phyloP scores from a whole-genome alignment of 768 basidiomycete species.

The Hemileccinum impolitum region DNA sequence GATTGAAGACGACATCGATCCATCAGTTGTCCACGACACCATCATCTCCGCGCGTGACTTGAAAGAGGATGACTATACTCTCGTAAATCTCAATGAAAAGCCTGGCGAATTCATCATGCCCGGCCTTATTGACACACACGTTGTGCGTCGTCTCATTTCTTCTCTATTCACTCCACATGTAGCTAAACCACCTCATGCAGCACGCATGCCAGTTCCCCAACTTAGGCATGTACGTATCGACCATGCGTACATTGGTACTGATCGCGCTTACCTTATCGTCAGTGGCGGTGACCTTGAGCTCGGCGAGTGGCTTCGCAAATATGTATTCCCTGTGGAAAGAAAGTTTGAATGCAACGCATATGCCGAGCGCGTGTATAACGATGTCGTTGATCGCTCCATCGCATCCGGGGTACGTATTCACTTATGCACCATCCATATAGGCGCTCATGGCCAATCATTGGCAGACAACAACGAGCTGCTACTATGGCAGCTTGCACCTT shows the following conservation, averaged over 20 bases:
- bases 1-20: slow-evolving; percentile 59
- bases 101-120: slow-evolving; percentile 75
- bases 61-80: slow-evolving; percentile 9
- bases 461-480: slow-evolving; percentile 89
- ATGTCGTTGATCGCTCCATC: slow-evolving; percentile 69
- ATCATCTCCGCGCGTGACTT: slow-evolving; percentile 54
- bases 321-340: slow-evolving; percentile 84
- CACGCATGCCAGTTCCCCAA: slow-evolving; percentile 43
- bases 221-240: slow-evolving; percentile 32
- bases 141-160: slow-evolving; percentile 61
- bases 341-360: slow-evolving; percentile 22
- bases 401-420: slow-evolving; percentile 65
- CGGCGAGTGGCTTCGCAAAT: slow-evolving; percentile 79
- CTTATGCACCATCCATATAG: neutral
- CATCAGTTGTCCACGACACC: slow-evolving; percentile 44
- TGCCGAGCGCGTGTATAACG: slow-evolving; percentile 63
- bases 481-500: slow-evolving; percentile 81
- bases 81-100: slow-evolving; percentile 35
- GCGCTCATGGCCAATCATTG: too few species aligned
- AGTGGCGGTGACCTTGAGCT: slow-evolving; percentile 86
- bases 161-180: too few species aligned
- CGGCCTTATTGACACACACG: slow-evolving; percentile 90
- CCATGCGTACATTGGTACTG: neutral
- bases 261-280: neutral
- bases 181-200: slow-evolving; percentile 10